Evolutionary conservation across 495 filamentous ascomycete genomes (phyloP).

Genomic region (Cercophora sp.): DNA sequence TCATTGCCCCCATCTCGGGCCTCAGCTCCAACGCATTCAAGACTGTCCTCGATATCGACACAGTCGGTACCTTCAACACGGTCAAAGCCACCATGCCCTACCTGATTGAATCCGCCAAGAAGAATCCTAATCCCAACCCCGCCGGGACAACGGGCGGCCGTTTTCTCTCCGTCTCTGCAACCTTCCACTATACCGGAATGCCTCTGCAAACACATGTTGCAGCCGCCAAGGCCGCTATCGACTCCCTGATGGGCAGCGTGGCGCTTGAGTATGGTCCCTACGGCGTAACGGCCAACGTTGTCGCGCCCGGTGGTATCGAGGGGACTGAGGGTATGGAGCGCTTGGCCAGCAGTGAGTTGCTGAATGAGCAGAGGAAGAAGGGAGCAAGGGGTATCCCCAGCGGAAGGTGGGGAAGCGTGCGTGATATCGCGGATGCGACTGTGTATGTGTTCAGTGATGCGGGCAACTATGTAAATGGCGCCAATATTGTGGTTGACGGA

Average conservation of each 20-base stretch:
- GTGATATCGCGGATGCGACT: slow-evolving; percentile 90
- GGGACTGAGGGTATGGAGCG: slow-evolving; percentile 60
- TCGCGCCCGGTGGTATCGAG: slow-evolving; percentile 74
- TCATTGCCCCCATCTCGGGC: slow-evolving; percentile 80
- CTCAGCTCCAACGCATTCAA: slow-evolving; percentile 89
- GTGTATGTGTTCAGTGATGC: slow-evolving; percentile 81
- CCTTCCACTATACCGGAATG: slow-evolving; percentile 80
- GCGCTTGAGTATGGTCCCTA: slow-evolving; percentile 84
- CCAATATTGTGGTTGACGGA: slow-evolving; percentile 74
- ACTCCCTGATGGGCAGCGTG: slow-evolving; percentile 69
- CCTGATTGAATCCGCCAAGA: slow-evolving; percentile 65
- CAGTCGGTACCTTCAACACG: slow-evolving; percentile 89
- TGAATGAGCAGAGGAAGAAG: slow-evolving; percentile 27
- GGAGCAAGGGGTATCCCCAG: slow-evolving; percentile 50
- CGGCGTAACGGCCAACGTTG: slow-evolving; percentile 85
- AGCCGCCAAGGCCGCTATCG: slow-evolving; percentile 88
- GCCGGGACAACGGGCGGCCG: slow-evolving; percentile 65
- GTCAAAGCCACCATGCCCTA: slow-evolving; percentile 85
- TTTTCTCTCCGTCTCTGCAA: slow-evolving; percentile 84
- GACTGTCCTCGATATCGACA: slow-evolving; percentile 92
- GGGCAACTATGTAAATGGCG: slow-evolving; percentile 79
- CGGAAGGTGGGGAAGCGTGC: slow-evolving; percentile 71
- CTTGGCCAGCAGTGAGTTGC: slow-evolving; percentile 41
- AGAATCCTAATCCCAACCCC: slow-evolving; percentile 47
- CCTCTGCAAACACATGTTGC: slow-evolving; percentile 82